Evolutionary conservation across 352 stramenopile species (phyloP).

Genomic region (Globisporangium spinosum): DNA sequence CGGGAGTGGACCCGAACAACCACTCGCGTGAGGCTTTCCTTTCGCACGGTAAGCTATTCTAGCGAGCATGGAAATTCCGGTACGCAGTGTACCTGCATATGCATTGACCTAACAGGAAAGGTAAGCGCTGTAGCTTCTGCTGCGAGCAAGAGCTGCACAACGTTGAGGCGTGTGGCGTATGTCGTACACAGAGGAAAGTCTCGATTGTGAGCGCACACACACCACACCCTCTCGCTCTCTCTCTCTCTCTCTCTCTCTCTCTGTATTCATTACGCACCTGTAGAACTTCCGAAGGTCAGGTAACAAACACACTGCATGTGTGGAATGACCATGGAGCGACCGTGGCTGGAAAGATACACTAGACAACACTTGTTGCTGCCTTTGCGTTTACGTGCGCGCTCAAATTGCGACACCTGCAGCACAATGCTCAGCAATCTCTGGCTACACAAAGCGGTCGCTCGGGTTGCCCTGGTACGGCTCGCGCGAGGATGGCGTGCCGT

Average conservation of each 20-base stretch:
- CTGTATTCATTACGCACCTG: not conserved
- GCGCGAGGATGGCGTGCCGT: slow-evolving; percentile 6
- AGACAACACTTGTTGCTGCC: not conserved
- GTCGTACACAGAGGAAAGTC: not conserved
- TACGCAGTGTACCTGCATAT: not conserved
- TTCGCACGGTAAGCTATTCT: not conserved
- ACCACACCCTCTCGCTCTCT: not conserved
- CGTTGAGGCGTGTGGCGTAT: not conserved
- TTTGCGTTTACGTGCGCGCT: not conserved
- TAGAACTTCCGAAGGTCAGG: not conserved
- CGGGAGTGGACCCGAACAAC: too few relatives aligned
- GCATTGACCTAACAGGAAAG: not conserved
- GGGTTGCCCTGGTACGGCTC: slow-evolving; percentile 11
- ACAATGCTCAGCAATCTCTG: not conserved
- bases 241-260: not conserved
- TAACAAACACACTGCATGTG: not conserved
- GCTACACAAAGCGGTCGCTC: slow-evolving; percentile 14
- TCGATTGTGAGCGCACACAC: not conserved
- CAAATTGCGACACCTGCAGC: not conserved
- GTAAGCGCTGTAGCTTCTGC: not conserved
- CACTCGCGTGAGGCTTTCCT: not conserved
- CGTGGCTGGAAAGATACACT: not conserved
- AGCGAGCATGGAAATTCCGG: not conserved
- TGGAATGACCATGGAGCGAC: not conserved
- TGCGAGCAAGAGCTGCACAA: not conserved